Percentiles rank a stretch among this genome's conserved stretches.
phyloP scores from a whole-genome alignment of 176 grass and related monocot species.

The Oropetium thomaeum region DNA sequence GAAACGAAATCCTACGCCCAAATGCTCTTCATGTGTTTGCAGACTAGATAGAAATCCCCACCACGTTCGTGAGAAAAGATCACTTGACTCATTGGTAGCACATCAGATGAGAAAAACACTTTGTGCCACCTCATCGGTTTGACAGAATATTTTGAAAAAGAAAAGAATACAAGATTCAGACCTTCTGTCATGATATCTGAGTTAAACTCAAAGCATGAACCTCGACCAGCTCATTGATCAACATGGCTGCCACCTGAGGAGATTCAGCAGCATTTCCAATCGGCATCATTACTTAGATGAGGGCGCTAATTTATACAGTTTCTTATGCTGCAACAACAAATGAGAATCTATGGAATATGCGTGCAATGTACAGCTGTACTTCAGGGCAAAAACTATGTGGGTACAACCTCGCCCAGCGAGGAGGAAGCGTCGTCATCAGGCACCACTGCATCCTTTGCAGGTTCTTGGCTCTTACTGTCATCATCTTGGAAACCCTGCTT shows the following conservation, averaged over 20 bases:
- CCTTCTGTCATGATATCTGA: background rate
- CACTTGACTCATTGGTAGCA: background rate
- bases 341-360: constrained; percentile 26
- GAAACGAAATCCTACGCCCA: too few species aligned
- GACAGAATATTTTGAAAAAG: constrained; percentile 3
- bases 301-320: constrained; percentile 42
- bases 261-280: constrained; percentile 35
- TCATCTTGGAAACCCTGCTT: constrained; percentile 61
- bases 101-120: background rate
- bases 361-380: constrained; percentile 29
- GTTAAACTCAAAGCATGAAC: constrained; percentile 33
- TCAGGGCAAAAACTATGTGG: constrained; percentile 31
- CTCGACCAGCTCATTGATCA: constrained; percentile 16
- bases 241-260: background rate
- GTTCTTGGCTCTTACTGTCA: background rate
- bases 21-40: background rate
- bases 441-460: constrained; percentile 16
- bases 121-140: background rate
- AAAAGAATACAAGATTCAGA: constrained; percentile 25
- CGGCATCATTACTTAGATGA: constrained; percentile 23
- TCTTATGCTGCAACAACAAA: constrained; percentile 41
- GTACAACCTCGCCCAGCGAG: constrained; percentile 59
- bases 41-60: too few species aligned
- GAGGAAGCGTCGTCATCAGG: constrained; percentile 40
- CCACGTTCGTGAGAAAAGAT: background rate